These are phyloP conservation scores for Hirsutella rhossiliensis DNA, from an alignment of 2,329 filamentous ascomycete genomes.

Conservation along the genomic window DNA sequence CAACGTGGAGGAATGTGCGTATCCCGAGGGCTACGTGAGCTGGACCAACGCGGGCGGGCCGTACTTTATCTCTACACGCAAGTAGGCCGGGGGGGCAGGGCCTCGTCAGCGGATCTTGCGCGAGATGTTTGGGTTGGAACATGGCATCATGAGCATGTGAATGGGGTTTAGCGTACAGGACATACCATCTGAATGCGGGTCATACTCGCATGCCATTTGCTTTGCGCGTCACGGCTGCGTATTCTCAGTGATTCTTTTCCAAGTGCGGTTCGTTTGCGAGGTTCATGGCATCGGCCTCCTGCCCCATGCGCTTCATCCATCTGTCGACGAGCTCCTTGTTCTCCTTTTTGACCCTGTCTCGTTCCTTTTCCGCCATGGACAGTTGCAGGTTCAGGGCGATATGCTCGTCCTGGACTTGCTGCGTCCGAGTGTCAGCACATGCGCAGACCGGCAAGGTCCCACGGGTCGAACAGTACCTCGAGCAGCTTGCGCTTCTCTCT, in stretches of 20 bases:
- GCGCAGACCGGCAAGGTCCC: neutral
- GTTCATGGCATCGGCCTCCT: slow-evolving; percentile 85
- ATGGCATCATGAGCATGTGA: slow-evolving; percentile 4
- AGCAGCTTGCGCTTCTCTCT: slow-evolving; percentile 73
- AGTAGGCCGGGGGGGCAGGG: slow-evolving; percentile 25
- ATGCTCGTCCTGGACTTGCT: slow-evolving; percentile 87
- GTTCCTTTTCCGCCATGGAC: slow-evolving; percentile 70
- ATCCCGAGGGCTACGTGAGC: slow-evolving; percentile 66
- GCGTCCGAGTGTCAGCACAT: neutral
- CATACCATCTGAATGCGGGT: slow-evolving; percentile 15
- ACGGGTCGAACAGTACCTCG: slow-evolving; percentile 38
- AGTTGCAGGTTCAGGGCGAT: slow-evolving; percentile 78
- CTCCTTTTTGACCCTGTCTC: slow-evolving; percentile 61
- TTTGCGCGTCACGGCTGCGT: neutral
- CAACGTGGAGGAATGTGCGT: slow-evolving; percentile 53
- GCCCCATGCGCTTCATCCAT: slow-evolving; percentile 81
- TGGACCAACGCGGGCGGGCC: slow-evolving; percentile 79
- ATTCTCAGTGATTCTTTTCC: slow-evolving; percentile 9
- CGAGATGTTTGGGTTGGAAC: slow-evolving; percentile 7
- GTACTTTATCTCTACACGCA: slow-evolving; percentile 82
- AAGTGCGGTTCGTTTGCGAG: slow-evolving; percentile 39
- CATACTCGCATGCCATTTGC: neutral
- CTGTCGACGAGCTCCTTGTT: slow-evolving; percentile 82
- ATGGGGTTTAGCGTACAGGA: slow-evolving; percentile 15
- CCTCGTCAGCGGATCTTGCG: slow-evolving; percentile 15